Base-by-base conservation (phyloP, 2,329 filamentous ascomycete species). In the Alternaria gansuensis region DNA sequence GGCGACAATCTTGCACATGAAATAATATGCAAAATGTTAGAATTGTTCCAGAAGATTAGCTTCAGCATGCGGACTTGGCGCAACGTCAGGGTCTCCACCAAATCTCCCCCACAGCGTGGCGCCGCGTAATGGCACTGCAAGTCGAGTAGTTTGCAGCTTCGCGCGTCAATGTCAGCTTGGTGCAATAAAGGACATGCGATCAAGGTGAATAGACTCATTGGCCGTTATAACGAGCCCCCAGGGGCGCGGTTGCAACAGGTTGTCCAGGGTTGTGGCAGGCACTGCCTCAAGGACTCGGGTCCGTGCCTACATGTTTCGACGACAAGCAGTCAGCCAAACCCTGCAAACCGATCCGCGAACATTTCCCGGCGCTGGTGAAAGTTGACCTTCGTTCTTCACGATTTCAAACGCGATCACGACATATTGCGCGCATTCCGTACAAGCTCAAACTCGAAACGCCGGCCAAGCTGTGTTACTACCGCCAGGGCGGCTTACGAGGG, bases 281-380 rank as follows among this genome's bases (percentile, higher is more conserved):
- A 62, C 56, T 56, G 59, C 51, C 59, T 55, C 59, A 55, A 55
- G 51, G 46, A 55, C 41, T 17, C 21, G 11, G 51, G 56, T 45
- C 59, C 56, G 59, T 62, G 59, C 54, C 56, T 39, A 50, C 56
- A 37, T 56, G 49, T 55, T 56, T 59, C 52, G 39, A 59, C 59
- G 48, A 52, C 56, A 17, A 21, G 45, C 46, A 33, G 49, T 29
- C 52, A 56, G 52, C 59, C 44, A 39, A 53, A 48, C 24, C 52
- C 34, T 56, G 52, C 59, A 48, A 53, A 14, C 36, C 31, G 50
- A 50, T 39, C 53, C 52, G 59, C 36, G 34, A 53, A 10, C 14
- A 33, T 44, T 46, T 46, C 9, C 31, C 29, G 13, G 40, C 41
- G 51, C 39, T 31, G 33, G 23, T 21, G 33, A 23, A 50, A 23